Evolutionary conservation across 345 rosid genomes (phyloP).

Genomic region (Aegle marmelos): DNA sequence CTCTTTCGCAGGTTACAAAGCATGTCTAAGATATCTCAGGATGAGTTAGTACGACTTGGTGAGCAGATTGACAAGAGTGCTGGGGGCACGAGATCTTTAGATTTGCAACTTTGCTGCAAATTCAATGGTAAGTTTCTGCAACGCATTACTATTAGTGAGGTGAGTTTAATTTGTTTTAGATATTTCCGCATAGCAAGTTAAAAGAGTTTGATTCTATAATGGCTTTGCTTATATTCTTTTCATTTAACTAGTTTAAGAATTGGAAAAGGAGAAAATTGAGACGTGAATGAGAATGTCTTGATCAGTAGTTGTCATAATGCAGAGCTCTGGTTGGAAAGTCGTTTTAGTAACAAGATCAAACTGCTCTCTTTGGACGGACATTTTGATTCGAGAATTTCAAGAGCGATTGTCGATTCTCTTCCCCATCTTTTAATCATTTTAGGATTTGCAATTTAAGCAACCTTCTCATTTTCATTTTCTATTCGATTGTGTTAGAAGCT

Average conservation of each 20-base stretch:
- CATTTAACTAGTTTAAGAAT: background rate
- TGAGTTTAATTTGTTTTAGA: no score
- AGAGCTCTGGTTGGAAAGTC: no score
- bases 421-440: no score
- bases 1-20: constrained; percentile 77
- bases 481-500: no score
- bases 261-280: background rate
- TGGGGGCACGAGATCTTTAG: constrained; percentile 89
- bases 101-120: constrained; percentile 57
- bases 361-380: no score
- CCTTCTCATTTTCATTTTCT: background rate
- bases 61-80: constrained; percentile 79
- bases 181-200: background rate
- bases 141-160: no score
- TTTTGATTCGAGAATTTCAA: no score
- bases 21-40: constrained; percentile 4
- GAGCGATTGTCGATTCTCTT: no score
- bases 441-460: no score
- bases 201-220: background rate
- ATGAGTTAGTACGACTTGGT: constrained; percentile 31
- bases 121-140: no score
- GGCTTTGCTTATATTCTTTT: background rate
- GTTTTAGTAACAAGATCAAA: no score
- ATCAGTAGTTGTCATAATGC: no score
- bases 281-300: background rate